Conservation (phyloP, 2,329 filamentous ascomycete species). For the Ophiostoma quercus region DNA sequence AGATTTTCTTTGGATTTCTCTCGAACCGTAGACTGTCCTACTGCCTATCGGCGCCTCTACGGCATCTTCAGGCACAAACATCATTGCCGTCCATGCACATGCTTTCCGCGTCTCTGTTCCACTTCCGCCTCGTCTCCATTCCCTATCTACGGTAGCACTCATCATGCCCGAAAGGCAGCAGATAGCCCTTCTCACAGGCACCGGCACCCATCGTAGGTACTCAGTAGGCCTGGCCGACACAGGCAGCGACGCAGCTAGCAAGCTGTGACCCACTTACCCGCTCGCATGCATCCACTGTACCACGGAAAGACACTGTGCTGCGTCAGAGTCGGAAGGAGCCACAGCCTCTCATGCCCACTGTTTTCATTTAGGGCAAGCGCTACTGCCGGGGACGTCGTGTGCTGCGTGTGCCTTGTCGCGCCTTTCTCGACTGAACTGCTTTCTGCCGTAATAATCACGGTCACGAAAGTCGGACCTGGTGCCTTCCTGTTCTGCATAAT, state of each 20-base stretch:
- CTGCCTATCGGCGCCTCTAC: neutral
- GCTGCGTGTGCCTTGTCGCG: constrained; percentile 18
- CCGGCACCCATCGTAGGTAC: neutral
- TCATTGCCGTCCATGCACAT: neutral
- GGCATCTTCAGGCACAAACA: neutral
- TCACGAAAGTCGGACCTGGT: neutral
- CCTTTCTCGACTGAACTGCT: constrained; percentile 12
- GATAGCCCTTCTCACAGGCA: neutral
- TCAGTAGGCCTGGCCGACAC: neutral
- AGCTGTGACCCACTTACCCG: constrained; percentile 9
- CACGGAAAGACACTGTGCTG: constrained; percentile 18
- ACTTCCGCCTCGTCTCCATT: neutral
- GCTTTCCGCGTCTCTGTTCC: constrained; percentile 2
- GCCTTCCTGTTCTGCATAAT: neutral
- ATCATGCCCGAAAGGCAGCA: neutral
- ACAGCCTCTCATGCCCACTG: constrained; percentile 13
- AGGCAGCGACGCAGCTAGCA: constrained; percentile 9
- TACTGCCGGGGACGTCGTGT: constrained; percentile 19
- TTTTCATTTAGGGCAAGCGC: constrained; percentile 17
- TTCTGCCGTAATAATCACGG: constrained; percentile 14
- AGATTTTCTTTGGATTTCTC: too few species aligned
- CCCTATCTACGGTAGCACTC: neutral
- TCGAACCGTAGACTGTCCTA: too few species aligned
- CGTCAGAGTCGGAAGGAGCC: constrained; percentile 18
- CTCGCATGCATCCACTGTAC: constrained; percentile 12